Evolutionary conservation across 2,329 filamentous ascomycete species (phyloP), one percentile per base, ranked within the genome.

Genomic region (Microdochium trichocladiopsis): DNA sequence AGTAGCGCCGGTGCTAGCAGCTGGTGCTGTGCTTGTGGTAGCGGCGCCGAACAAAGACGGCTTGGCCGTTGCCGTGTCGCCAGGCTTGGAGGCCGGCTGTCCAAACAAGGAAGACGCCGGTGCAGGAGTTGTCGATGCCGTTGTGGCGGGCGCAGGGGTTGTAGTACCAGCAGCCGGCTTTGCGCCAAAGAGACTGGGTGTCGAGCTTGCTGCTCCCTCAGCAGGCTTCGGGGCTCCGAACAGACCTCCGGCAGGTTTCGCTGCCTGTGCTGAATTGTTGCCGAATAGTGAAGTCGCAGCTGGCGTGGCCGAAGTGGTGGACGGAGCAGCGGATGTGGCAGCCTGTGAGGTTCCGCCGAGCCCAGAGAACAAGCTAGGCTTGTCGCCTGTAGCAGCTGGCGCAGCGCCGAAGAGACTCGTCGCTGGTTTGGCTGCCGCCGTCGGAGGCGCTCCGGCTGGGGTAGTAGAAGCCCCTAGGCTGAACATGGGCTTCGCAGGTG

Each of bases 371-470:
- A 66, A 50, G 48, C 48, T 28, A 6, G 47, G 22, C n/a, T 48
- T 25, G 9, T 18, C 25, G 8, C 25, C 12, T 25, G 23, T 14
- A 8, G 60, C 52, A 28, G 60, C 45, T 16, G 57, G 50, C 16
- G 59, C 50, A 48, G 60, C 48, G 18, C 58, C 51, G 56, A 58
- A 60, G 25, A 60, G 49, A 33, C 37, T 48, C 56, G 58, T 58
- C 12, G 62, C 58, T 33, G 65, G 53, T 54, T 70, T 67, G 25
- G 52, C 51, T 36, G 58, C 56, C 51, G 68, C 70, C 4, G 69
- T 60, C 1, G 78, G 77, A 52, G 79, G 79, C n/a, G 75, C 72
- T 33, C 79, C 79, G 22, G 78, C 78, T 16, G 79, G 78, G 33
- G 79, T 81, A 2, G 78, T 81, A 18, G 78, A 81, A 51, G 70